These are phyloP conservation scores for Coemansia aciculifera DNA, from an alignment of 192 early-diverging fungal genomes.

Conservation along the genomic window DNA sequence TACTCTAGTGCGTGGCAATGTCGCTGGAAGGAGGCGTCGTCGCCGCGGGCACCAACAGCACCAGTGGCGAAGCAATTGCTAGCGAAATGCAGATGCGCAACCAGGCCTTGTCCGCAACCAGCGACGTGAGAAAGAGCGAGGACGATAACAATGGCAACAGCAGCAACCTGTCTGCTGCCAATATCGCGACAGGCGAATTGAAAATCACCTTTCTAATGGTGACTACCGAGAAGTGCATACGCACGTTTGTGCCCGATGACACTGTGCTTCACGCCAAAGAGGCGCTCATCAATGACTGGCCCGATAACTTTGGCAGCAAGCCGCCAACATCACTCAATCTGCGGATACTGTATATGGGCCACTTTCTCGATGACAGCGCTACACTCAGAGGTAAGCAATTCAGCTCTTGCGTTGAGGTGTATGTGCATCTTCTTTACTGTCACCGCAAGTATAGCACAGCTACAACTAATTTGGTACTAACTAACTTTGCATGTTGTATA, in stretches of 20 bases:
- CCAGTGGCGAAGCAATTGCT: not conserved
- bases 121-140: constrained; percentile 1
- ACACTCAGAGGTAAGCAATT: constrained; percentile 30
- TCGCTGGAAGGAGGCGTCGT: not conserved
- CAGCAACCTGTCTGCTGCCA: constrained; percentile 3
- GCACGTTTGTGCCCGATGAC: constrained; percentile 26
- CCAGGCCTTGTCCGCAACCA: not conserved
- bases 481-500: constrained; percentile 4
- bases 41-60: not conserved
- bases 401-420: not conserved
- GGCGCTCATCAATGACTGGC: constrained; percentile 38
- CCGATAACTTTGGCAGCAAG: constrained; percentile 35
- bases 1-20: not conserved
- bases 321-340: constrained; percentile 31
- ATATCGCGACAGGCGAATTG: constrained; percentile 15
- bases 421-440: not conserved
- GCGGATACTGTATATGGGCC: constrained; percentile 42
- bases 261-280: constrained; percentile 38
- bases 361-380: constrained; percentile 40
- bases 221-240: constrained; percentile 28
- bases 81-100: constrained; percentile 14
- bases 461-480: not conserved
- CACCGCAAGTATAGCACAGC: not conserved
- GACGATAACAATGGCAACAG: constrained; percentile 16
- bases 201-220: constrained; percentile 41